Conservation (phyloP, 2,329 filamentous ascomycete genomes). For the Cadophora luteo-olivacea region DNA sequence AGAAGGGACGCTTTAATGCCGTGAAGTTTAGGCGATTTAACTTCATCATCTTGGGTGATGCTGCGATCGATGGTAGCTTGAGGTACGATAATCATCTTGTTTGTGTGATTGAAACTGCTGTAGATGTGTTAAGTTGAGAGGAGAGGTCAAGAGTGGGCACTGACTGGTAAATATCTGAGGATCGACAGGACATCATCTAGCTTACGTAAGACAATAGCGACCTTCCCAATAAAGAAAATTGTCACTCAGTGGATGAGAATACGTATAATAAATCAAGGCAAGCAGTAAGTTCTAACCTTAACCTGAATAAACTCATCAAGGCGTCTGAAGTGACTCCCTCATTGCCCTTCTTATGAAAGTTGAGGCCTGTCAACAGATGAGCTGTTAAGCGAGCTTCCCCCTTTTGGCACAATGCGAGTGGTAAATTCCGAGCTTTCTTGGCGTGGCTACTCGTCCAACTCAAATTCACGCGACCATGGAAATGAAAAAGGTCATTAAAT, state of each 20-base stretch:
- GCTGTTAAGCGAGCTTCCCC: neutral
- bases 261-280: neutral
- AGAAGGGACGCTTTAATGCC: conserved; percentile 43
- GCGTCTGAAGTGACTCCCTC: too few relatives aligned
- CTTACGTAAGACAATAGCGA: neutral
- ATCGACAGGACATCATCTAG: neutral
- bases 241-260: neutral
- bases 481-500: too few relatives aligned
- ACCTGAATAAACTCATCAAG: too few relatives aligned
- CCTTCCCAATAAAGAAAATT: conserved; percentile 4
- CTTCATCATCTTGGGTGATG: neutral
- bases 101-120: neutral
- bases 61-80: neutral
- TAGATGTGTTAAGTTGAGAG: neutral
- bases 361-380: neutral
- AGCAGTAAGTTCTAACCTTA: neutral
- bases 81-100: neutral
- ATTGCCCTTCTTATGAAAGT: neutral
- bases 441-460: neutral
- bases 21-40: conserved; percentile 16
- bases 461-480: too few relatives aligned
- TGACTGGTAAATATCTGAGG: neutral
- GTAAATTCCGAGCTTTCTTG: neutral
- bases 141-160: neutral
- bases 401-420: neutral